Conservation (phyloP, 257 asterid genomes). For the Phtheirospermum japonicum region DNA sequence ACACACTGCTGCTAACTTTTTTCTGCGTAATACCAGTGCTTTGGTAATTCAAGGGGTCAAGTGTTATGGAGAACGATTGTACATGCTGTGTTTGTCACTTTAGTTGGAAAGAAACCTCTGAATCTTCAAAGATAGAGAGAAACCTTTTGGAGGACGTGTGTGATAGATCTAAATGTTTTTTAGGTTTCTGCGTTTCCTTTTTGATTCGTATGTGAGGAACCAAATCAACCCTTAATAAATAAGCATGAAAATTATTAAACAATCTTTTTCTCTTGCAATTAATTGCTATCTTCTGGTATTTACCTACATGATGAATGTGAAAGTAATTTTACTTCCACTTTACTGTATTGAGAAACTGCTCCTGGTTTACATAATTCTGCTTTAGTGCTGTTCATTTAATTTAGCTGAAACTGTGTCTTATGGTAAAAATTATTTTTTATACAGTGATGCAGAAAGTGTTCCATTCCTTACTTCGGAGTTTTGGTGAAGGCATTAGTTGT, state of each 20-base stretch:
- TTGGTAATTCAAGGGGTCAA: no score
- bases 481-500: slow-evolving; percentile 78
- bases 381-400: slow-evolving; percentile 4
- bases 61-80: no score
- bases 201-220: background rate
- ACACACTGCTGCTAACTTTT: no score
- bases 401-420: background rate
- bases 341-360: slow-evolving; percentile 17
- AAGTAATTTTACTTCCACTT: slow-evolving; percentile 10
- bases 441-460: slow-evolving; percentile 77
- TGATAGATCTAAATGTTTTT: background rate
- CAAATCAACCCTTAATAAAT: background rate
- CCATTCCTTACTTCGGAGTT: slow-evolving; percentile 78
- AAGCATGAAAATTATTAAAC: background rate
- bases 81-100: no score
- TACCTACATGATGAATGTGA: background rate
- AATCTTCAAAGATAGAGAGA: no score
- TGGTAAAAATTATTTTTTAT: slow-evolving; percentile 25
- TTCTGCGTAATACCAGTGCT: no score
- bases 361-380: slow-evolving; percentile 16
- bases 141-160: no score
- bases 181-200: background rate
- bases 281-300: slow-evolving; percentile 22
- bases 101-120: no score
- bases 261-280: slow-evolving; percentile 8